These are phyloP conservation scores for Tolypocladium album DNA, from an alignment of 2,329 filamentous ascomycete genomes.

Conservation along the genomic window DNA sequence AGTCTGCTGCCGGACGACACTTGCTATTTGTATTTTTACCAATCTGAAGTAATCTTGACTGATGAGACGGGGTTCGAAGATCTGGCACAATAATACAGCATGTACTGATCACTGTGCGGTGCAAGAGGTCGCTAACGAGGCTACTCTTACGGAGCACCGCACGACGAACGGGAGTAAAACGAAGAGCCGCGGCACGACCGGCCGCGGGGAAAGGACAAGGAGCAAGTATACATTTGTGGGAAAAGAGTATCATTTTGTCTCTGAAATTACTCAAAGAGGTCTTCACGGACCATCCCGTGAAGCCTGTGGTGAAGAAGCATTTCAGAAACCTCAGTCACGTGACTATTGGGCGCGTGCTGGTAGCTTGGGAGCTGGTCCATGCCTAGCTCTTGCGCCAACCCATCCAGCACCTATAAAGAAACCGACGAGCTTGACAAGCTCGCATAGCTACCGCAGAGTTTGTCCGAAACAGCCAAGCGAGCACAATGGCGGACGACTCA, in stretches of 20 bases:
- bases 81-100: background rate
- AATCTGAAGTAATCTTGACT: background rate
- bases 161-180: background rate
- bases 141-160: background rate
- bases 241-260: no score
- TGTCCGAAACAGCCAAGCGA: background rate
- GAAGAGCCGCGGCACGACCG: background rate
- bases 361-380: background rate
- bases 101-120: background rate
- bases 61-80: background rate
- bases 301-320: background rate
- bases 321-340: background rate
- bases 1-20: background rate
- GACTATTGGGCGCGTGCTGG: background rate
- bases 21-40: background rate
- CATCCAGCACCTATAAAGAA: background rate
- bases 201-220: background rate
- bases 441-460: background rate
- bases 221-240: background rate
- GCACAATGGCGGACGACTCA: conserved; percentile 12
- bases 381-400: background rate
- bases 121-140: background rate
- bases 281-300: background rate
- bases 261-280: background rate
- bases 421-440: background rate